Evolutionary conservation across 371 early-diverging fungal genomes (phyloP).

Genomic region (Mortierella sp.): DNA sequence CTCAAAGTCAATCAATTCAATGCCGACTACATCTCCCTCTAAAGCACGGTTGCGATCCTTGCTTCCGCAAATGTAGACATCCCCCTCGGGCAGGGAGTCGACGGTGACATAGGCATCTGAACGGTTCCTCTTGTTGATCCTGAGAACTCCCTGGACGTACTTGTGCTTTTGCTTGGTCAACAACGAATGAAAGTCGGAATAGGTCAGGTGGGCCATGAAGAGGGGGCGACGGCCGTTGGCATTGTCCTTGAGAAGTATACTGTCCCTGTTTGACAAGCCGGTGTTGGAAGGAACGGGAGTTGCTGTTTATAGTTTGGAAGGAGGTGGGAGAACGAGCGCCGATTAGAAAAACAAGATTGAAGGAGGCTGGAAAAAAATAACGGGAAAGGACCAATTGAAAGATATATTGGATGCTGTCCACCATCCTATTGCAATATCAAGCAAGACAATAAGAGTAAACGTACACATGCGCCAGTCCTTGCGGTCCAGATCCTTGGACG

Average conservation of each 20-base stretch:
- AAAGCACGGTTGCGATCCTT: constrained; percentile 88
- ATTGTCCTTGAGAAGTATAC: constrained; percentile 66
- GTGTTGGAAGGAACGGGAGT: constrained; percentile 33
- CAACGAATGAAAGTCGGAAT: constrained; percentile 69
- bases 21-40: constrained; percentile 89
- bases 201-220: constrained; percentile 74
- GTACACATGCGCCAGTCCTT: constrained; percentile 57
- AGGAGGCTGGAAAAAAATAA: neutral
- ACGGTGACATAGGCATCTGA: constrained; percentile 91
- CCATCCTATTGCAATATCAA: constrained; percentile 16
- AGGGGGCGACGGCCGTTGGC: constrained; percentile 72
- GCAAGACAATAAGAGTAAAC: neutral
- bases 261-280: constrained; percentile 48
- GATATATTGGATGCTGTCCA: neutral
- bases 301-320: constrained; percentile 19
- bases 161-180: constrained; percentile 62
- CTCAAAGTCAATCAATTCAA: constrained; percentile 79
- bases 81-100: constrained; percentile 70
- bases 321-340: neutral
- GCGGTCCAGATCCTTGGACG: constrained; percentile 29
- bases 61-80: constrained; percentile 86
- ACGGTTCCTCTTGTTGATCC: constrained; percentile 88
- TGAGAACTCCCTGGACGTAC: constrained; percentile 76
- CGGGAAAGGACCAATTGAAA: neutral
- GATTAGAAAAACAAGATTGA: neutral